Evolutionary conservation across 345 rosid genomes (phyloP).

Genomic region (Ricinus communis): DNA sequence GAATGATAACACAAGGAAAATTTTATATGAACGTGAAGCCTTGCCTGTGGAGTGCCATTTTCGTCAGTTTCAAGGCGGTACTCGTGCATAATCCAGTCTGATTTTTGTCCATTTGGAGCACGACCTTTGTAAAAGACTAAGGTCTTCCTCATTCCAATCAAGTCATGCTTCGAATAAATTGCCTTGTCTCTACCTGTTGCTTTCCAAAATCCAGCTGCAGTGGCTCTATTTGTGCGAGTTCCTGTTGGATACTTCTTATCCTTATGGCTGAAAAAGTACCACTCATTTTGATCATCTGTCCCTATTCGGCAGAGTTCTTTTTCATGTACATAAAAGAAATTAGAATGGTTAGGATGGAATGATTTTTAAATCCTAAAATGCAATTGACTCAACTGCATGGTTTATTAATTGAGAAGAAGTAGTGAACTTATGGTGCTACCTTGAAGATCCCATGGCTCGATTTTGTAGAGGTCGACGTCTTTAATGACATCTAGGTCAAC

Average conservation of each 20-base stretch:
- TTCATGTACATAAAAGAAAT: not conserved
- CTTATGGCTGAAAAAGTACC: slow-evolving; percentile 44
- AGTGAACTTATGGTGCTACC: slow-evolving; percentile 7
- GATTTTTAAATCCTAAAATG: not conserved
- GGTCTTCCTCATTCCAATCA: slow-evolving; percentile 42
- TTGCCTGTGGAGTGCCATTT: slow-evolving; percentile 83
- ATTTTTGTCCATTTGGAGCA: slow-evolving; percentile 42
- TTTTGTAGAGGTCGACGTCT: slow-evolving; percentile 39
- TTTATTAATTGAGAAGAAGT: too few relatives aligned
- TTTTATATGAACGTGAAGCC: not conserved
- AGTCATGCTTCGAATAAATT: slow-evolving; percentile 28
- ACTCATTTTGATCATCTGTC: slow-evolving; percentile 28
- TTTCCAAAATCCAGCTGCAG: slow-evolving; percentile 42
- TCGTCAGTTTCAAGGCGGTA: slow-evolving; percentile 67
- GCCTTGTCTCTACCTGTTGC: slow-evolving; percentile 43
- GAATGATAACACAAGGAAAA: too few relatives aligned
- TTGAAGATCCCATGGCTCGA: slow-evolving; percentile 45
- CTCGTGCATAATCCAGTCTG: slow-evolving; percentile 45
- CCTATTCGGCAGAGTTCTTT: slow-evolving; percentile 37
- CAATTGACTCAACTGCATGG: too few relatives aligned
- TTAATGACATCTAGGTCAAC: slow-evolving; percentile 39
- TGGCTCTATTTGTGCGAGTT: slow-evolving; percentile 42
- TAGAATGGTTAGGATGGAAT: too few relatives aligned
- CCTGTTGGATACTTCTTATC: slow-evolving; percentile 44
- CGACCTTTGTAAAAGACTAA: slow-evolving; percentile 39